Evolutionary conservation across 2,329 filamentous ascomycete genomes (phyloP), one percentile per base, ranked within the genome.

Genomic region (Capronia epimyces): DNA sequence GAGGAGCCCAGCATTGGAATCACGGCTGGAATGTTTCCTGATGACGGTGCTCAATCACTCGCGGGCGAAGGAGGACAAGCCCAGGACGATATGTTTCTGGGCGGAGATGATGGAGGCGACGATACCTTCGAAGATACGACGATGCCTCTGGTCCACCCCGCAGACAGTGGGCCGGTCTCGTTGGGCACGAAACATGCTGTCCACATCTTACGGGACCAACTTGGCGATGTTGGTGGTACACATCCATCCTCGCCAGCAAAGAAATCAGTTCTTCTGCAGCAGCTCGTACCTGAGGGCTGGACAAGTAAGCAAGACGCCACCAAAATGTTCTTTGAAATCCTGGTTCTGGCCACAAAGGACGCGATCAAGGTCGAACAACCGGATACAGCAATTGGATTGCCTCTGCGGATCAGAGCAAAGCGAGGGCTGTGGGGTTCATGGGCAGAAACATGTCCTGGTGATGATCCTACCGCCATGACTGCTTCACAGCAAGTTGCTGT

Each of bases 291-390:
- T 0, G 88, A 95, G 69, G 73, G 77, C 58, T 80, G 79, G 54
- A 91, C 91, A 0, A 89, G 80, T 59, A 87, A 88, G 68, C 86
- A 86, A 7, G 93, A 97, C 63, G 93, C 93, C 0, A 98, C 93
- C 37, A 96, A 96, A 77, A 96, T 98, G 89, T 98, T 98, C 74
- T 98, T 98, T 63, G 93, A 98, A 71, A 85, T 93, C 48, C 77
- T 98, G 20, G 93, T 98, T 2, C 78, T 98, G 41, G 93, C 91
- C 3, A 98, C 93, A 36, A 98, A 98, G 73, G 93, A 98, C 66
- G 93, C 93, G 22, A 87, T 98, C 71, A 95, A 95, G 71, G 89
- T 97, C 21, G 91, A 97, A 66, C 93, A 98, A 70, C 79, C 80
- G 43, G 75, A 83, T 55, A 79, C 79, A 12, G 64, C 77, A 31